phyloP scores from a whole-genome alignment of 208 protist species.

The Phytomonas sp. region DNA sequence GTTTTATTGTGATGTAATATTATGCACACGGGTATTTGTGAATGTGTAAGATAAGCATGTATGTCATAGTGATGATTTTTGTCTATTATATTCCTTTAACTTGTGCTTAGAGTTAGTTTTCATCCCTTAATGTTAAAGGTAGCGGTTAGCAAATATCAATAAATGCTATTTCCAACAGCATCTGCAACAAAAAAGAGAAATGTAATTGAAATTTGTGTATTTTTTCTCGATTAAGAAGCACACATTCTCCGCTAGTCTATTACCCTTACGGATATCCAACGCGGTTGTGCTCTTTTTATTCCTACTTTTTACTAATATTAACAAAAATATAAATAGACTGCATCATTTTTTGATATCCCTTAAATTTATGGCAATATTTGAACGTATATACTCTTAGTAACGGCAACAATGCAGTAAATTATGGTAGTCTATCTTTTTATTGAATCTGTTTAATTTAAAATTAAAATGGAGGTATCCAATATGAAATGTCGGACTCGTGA shows the following conservation, averaged over 20 bases:
- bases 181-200: constrained; percentile 1
- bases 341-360: constrained; percentile 7
- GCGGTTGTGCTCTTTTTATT: not conserved
- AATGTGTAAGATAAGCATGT: not conserved
- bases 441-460: not conserved
- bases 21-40: not conserved
- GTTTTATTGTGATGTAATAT: not conserved
- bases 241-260: not conserved
- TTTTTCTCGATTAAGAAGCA: not conserved
- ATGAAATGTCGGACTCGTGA: not conserved
- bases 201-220: constrained; percentile 4
- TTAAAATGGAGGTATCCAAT: not conserved
- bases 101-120: not conserved
- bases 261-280: not conserved
- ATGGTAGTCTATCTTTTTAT: not conserved
- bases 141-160: not conserved
- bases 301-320: not conserved
- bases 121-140: not conserved
- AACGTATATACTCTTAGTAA: not conserved
- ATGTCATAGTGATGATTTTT: not conserved
- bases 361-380: not conserved
- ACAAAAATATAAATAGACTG: not conserved
- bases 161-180: not conserved
- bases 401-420: not conserved
- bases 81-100: not conserved